These are phyloP conservation scores for Pichia inconspicua DNA, from an alignment of 1,139 yeast genomes.

Conservation along the genomic window DNA sequence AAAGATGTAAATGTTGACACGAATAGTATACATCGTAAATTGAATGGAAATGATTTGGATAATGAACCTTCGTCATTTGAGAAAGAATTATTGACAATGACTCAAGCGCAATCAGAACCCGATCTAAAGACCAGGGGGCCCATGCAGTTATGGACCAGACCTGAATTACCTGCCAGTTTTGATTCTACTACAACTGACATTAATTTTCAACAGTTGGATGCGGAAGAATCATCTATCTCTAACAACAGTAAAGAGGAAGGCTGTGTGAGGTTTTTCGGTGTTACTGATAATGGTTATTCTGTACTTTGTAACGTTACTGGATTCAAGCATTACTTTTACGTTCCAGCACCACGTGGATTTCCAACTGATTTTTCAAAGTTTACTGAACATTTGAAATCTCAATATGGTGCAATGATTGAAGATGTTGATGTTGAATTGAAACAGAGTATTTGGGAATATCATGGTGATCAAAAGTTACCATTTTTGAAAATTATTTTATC, in stretches of 20 bases:
- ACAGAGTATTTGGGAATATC: slow-evolving; percentile 92
- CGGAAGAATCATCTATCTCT: slow-evolving; percentile 61
- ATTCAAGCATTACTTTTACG: slow-evolving; percentile 83
- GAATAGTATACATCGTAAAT: slow-evolving; percentile 22
- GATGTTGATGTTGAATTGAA: slow-evolving; percentile 54
- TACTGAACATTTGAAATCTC: slow-evolving; percentile 39
- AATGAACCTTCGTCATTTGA: slow-evolving; percentile 57
- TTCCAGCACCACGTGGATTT: slow-evolving; percentile 83
- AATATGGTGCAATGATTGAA: slow-evolving; percentile 50
- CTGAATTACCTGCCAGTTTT: slow-evolving; percentile 39
- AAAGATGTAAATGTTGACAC: slow-evolving; percentile 11
- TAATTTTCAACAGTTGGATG: slow-evolving; percentile 87
- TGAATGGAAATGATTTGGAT: slow-evolving; percentile 25
- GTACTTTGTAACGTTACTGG: slow-evolving; percentile 86
- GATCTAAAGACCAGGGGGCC: slow-evolving; percentile 19
- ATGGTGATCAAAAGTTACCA: slow-evolving; percentile 69
- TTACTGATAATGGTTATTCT: slow-evolving; percentile 79
- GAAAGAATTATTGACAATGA: slow-evolving; percentile 55
- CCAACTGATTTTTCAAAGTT: slow-evolving; percentile 43
- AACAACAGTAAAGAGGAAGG: slow-evolving; percentile 40
- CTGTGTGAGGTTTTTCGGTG: slow-evolving; percentile 82
- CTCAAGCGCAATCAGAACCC: slow-evolving; percentile 27
- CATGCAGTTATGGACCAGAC: slow-evolving; percentile 56
- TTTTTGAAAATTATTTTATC: slow-evolving; percentile 67
- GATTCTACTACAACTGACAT: slow-evolving; percentile 46